Conservation (phyloP, 2,329 filamentous ascomycete genomes). For the Cordyceps tenuipes region DNA sequence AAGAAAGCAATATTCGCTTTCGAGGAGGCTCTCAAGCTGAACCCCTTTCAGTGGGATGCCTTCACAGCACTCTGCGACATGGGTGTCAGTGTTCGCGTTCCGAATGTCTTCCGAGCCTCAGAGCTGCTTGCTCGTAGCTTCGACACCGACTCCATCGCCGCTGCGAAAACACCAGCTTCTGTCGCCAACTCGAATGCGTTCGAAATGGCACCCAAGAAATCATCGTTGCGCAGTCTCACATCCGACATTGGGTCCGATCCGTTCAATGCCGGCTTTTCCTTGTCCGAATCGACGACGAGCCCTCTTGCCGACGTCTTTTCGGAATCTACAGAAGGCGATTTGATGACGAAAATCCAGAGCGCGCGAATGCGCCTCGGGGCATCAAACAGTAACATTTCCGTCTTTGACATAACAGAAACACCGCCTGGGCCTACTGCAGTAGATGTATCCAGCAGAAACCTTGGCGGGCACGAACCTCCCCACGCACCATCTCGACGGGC, state of each 20-base stretch:
- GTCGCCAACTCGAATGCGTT: slow-evolving; percentile 21
- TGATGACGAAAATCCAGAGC: slow-evolving; percentile 47
- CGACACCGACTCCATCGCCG: slow-evolving; percentile 27
- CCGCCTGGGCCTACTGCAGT: slow-evolving; percentile 31
- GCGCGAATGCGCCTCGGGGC: slow-evolving; percentile 38
- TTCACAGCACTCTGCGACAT: slow-evolving; percentile 83
- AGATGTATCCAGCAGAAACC: slow-evolving; percentile 17
- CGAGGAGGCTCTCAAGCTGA: slow-evolving; percentile 78
- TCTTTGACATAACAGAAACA: slow-evolving; percentile 55
- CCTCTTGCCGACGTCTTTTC: slow-evolving; percentile 32
- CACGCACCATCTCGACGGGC: slow-evolving; percentile 46
- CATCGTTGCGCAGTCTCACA: slow-evolving; percentile 29
- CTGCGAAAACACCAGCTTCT: slow-evolving; percentile 28
- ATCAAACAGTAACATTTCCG: slow-evolving; percentile 27
- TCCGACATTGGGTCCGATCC: slow-evolving; percentile 38
- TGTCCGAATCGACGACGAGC: slow-evolving; percentile 34
- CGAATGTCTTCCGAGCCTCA: slow-evolving; percentile 78
- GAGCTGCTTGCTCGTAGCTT: slow-evolving; percentile 42
- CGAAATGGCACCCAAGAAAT: slow-evolving; percentile 35
- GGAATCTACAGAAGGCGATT: slow-evolving; percentile 43
- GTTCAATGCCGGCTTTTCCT: slow-evolving; percentile 39
- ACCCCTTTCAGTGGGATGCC: slow-evolving; percentile 98
- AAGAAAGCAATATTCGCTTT: slow-evolving; percentile 80
- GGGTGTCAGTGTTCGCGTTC: slow-evolving; percentile 71
- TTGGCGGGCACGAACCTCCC: slow-evolving; percentile 34